Conservation (phyloP, 495 filamentous ascomycete species). For the Geopyxis carbonaria region DNA sequence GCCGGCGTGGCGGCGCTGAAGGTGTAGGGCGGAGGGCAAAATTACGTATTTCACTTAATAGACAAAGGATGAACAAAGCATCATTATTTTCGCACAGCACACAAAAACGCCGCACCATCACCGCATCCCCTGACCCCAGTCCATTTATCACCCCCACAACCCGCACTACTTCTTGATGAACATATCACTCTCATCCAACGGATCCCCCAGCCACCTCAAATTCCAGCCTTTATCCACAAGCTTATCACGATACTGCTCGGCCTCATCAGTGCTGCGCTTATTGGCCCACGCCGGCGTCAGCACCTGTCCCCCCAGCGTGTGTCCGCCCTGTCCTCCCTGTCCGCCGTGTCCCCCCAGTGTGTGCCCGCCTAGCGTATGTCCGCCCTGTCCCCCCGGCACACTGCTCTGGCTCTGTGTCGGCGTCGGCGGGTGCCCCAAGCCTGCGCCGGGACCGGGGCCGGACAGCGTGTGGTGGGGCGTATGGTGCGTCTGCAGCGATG, state of each 20-base stretch:
- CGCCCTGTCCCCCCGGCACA: not conserved
- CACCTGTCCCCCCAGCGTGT: not conserved
- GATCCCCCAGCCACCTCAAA: constrained; percentile 20
- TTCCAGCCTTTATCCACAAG: constrained; percentile 17
- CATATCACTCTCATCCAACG: constrained; percentile 24
- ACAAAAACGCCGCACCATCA: no score
- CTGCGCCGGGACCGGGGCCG: no score
- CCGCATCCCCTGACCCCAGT: not conserved
- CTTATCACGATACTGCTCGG: constrained; percentile 17
- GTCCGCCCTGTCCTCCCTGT: constrained; percentile 5
- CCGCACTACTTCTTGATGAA: constrained; percentile 13
- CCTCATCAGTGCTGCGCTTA: constrained; percentile 18
- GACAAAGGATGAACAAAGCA: no score
- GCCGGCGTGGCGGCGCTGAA: no score
- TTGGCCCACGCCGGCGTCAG: constrained; percentile 16
- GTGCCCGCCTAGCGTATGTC: no score
- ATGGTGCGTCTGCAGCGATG: no score
- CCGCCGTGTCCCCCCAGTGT: constrained; percentile 1
- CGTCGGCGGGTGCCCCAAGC: no score
- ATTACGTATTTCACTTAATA: no score
- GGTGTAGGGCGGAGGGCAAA: no score
- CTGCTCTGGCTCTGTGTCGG: constrained; percentile 3
- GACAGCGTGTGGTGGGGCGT: no score
- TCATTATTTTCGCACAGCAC: no score
- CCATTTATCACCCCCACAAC: not conserved